Evolutionary conservation across 2,329 filamentous ascomycete genomes (phyloP).

Genomic region (Trichophyton rubrum): DNA sequence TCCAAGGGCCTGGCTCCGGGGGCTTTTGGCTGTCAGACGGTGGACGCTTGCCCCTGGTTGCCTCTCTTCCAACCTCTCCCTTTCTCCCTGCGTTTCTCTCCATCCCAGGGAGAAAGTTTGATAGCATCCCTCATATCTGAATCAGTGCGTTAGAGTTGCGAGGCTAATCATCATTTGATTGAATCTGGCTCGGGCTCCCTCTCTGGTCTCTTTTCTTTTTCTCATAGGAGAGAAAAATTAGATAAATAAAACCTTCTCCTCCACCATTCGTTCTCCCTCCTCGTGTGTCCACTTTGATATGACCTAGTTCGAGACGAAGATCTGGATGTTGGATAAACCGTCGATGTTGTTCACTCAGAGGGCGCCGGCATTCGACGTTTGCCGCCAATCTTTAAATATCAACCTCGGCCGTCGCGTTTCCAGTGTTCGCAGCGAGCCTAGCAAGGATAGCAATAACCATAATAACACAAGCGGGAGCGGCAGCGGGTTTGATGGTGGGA

Average conservation of each 20-base stretch:
- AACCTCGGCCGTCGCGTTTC: slow-evolving; percentile 7
- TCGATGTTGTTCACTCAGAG: slow-evolving; percentile 32
- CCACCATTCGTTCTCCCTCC: neutral
- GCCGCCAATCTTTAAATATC: slow-evolving; percentile 14
- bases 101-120: neutral
- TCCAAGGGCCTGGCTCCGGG: neutral
- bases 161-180: neutral
- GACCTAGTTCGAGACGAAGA: neutral
- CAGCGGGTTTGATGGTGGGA: slow-evolving; percentile 17
- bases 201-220: neutral
- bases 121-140: neutral
- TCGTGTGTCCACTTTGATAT: neutral
- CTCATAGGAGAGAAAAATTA: neutral
- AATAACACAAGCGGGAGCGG: slow-evolving; percentile 13
- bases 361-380: slow-evolving; percentile 19
- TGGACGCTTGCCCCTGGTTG: neutral
- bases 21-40: neutral
- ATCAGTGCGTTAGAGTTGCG: slow-evolving; percentile 2
- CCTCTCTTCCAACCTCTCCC: neutral
- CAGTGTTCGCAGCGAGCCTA: neutral
- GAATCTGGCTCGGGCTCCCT: slow-evolving; percentile 1
- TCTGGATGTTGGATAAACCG: slow-evolving; percentile 2
- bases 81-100: neutral
- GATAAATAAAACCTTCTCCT: slow-evolving; percentile 3
- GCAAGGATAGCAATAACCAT: slow-evolving; percentile 1